Evolutionary conservation across 768 basidiomycete genomes (phyloP).

Genomic region (Suillus sp.): DNA sequence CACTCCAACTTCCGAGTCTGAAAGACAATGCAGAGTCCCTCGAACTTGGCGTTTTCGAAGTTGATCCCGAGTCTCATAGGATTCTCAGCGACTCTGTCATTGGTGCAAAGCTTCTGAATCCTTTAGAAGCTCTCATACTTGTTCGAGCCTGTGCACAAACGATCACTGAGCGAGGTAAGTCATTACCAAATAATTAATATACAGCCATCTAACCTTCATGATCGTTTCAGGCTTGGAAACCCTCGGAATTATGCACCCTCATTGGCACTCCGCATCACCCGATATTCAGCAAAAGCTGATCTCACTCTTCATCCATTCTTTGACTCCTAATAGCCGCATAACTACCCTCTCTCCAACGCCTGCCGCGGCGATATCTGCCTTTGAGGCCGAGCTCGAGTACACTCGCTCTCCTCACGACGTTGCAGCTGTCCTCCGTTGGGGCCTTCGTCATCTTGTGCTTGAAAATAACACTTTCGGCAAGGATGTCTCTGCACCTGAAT

Average conservation of each 20-base stretch:
- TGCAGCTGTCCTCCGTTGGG: slow-evolving; percentile 82
- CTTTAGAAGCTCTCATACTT: slow-evolving; percentile 62
- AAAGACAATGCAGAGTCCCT: slow-evolving; percentile 50
- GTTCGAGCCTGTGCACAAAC: slow-evolving; percentile 69
- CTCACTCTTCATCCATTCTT: slow-evolving; percentile 67
- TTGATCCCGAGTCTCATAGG: slow-evolving; percentile 50
- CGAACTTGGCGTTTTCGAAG: slow-evolving; percentile 59
- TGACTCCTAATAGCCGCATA: slow-evolving; percentile 47
- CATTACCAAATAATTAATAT: slow-evolving; percentile 12
- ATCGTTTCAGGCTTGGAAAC: slow-evolving; percentile 66
- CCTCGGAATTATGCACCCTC: slow-evolving; percentile 82
- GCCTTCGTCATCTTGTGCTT: slow-evolving; percentile 69
- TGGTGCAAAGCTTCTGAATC: slow-evolving; percentile 58
- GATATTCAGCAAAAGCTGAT: slow-evolving; percentile 69
- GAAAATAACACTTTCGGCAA: slow-evolving; percentile 63
- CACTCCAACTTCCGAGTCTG: slow-evolving; percentile 59
- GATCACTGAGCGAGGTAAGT: slow-evolving; percentile 64
- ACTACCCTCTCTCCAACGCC: slow-evolving; percentile 55
- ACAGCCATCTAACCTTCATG: slow-evolving; percentile 12
- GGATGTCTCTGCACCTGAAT: slow-evolving; percentile 45
- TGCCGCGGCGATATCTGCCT: slow-evolving; percentile 48
- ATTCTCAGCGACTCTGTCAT: slow-evolving; percentile 56
- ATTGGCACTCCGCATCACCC: slow-evolving; percentile 78
- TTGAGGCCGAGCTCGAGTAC: slow-evolving; percentile 65
- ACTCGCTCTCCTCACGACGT: slow-evolving; percentile 74